Evolutionary conservation across 176 grass and related monocot species (phyloP).

Genomic region (Paspalum notatum): DNA sequence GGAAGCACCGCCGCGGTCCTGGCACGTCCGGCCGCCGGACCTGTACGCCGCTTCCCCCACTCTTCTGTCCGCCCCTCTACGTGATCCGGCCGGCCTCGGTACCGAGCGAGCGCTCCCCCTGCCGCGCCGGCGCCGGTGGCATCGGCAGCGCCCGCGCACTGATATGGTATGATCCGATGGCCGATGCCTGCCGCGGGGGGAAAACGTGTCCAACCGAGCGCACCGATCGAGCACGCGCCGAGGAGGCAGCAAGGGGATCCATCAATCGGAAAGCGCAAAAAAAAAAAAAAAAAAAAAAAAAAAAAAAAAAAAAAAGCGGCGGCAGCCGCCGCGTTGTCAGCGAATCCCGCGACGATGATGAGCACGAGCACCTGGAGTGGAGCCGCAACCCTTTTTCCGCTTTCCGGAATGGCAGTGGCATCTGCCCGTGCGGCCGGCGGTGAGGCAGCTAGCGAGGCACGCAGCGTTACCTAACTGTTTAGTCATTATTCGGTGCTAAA

Average conservation of each 20-base stretch:
- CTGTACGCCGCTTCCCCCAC: too few species aligned
- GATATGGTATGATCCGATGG: too few species aligned
- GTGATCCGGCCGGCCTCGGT: too few species aligned
- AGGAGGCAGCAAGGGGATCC: neutral
- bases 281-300: too few species aligned
- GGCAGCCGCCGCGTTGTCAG: neutral
- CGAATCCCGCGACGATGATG: constrained; percentile 16
- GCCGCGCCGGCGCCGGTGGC: neutral
- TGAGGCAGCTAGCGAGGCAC: neutral
- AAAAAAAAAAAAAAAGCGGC: too few species aligned
- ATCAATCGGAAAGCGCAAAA: neutral
- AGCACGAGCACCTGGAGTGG: neutral
- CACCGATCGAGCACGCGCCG: neutral
- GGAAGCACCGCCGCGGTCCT: too few species aligned
- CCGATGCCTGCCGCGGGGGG: too few species aligned
- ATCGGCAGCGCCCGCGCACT: too few species aligned
- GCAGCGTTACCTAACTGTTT: too few species aligned
- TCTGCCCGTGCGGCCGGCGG: neutral
- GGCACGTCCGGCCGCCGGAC: neutral
- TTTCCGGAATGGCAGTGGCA: neutral
- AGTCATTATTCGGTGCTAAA: too few species aligned
- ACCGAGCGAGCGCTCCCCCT: too few species aligned
- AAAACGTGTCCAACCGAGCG: neutral
- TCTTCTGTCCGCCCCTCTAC: too few species aligned
- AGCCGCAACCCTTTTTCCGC: neutral